Conservation (phyloP, 2,329 filamentous ascomycete species). For the Pseudogymnoascus pannorum region DNA sequence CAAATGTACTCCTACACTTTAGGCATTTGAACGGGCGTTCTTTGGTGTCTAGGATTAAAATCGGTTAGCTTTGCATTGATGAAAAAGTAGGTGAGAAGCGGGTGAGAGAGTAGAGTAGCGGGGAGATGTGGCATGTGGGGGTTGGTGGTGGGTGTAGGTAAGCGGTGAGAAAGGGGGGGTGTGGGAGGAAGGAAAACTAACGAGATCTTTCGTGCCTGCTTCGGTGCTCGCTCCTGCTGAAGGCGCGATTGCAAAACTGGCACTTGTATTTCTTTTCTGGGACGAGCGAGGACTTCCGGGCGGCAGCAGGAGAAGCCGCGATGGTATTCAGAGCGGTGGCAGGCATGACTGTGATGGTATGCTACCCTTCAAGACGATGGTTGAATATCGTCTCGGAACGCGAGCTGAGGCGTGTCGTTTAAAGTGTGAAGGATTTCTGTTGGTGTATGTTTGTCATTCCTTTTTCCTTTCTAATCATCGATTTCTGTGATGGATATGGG, state of each 20-base stretch:
- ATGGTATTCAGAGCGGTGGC: conserved; percentile 61
- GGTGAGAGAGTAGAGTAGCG: conserved; percentile 21
- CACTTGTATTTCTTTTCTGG: conserved; percentile 99
- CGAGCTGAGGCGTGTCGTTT: conserved; percentile 49
- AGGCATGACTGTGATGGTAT: conserved; percentile 51
- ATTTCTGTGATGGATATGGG: conserved; percentile 33
- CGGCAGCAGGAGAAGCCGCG: conserved; percentile 58
- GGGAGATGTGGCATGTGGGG: conserved; percentile 17
- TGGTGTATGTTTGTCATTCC: conserved; percentile 45
- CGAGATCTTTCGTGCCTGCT: conserved; percentile 96
- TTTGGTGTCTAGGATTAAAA: conserved; percentile 70
- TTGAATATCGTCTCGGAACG: conserved; percentile 31
- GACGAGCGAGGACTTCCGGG: conserved; percentile 67
- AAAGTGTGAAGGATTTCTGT: conserved; percentile 56
- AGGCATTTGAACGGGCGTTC: conserved; percentile 97
- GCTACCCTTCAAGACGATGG: conserved; percentile 24
- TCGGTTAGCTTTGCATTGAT: conserved; percentile 14
- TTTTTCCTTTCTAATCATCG: conserved; percentile 49
- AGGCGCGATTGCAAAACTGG: conserved; percentile 95
- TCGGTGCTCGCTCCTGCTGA: conserved; percentile 93
- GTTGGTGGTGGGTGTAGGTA: too few species aligned
- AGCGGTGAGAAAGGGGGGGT: conserved; percentile 10
- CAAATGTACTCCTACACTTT: conserved; percentile 97
- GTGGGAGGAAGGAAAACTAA: conserved; percentile 51
- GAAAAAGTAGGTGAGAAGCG: conserved; percentile 14